Evolutionary conservation across 371 early-diverging fungal species (phyloP), one percentile per base, ranked within the genome.

Genomic region (Saksenaea oblongispora): DNA sequence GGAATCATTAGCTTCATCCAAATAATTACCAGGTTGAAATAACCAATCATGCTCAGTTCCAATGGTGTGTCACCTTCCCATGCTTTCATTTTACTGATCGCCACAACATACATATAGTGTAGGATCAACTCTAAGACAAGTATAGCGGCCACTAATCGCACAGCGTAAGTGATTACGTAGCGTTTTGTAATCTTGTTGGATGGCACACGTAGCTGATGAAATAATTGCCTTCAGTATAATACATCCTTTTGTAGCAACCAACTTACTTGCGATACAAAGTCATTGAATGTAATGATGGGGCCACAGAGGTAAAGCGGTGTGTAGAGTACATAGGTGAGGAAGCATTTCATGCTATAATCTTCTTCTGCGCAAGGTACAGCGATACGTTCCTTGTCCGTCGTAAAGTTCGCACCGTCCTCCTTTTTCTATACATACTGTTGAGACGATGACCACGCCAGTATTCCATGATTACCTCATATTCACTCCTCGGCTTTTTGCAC

Each of bases 271-370:
- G 89, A 85, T 3, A 91, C 70, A 71, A 93, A 97, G 63, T 93
- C 89, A 74, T 97, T 97, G 77, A 88, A 98, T 0, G 96, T 90
- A 63, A 97, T 89, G 56, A 98, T 96, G 8, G 98, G 98, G 0
- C 98, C 98, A 27, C 97, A 95, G 35, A 97, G 73, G 62, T 92
- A 95, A 34, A 98, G 81, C 1, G 98, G 98, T 1, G 91, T 86
- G 64, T 98, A 98, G 10, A 94, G 65, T 11, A 91, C 66, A 72
- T 95, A 97, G 0, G 89, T 82, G 59, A 93, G 72, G 67, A 92
- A 98, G 65, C 91, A 80, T 51, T 76, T 56, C 56, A 90, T 84
- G 61, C 79, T 89, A 76, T 95, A 98, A 51, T 95, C 93, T 7
- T 74, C 66, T 1, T 60, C 59, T 22, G 73, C 64, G 27, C 83